These are phyloP conservation scores for Hysterium pulicare DNA, from an alignment of 2,329 filamentous ascomycete species.

Conservation along the genomic window DNA sequence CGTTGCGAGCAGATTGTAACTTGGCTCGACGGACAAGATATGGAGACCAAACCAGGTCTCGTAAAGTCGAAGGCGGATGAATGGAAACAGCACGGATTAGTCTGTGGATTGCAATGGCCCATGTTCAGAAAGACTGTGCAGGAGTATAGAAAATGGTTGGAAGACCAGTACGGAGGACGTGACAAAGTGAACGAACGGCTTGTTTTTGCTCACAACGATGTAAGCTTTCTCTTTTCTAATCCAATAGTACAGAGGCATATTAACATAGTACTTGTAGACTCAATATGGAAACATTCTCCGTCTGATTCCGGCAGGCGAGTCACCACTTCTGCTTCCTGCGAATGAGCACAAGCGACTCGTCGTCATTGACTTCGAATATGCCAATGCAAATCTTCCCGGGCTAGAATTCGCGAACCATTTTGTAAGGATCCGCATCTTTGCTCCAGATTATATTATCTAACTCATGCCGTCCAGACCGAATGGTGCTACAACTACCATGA, in stretches of 20 bases:
- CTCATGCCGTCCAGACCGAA: constrained; percentile 57
- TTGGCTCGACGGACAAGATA: constrained; percentile 61
- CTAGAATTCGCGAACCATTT: constrained; percentile 98
- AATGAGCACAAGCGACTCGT: constrained; percentile 95
- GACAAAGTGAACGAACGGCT: constrained; percentile 68
- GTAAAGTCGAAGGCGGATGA: constrained; percentile 44
- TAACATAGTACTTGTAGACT: constrained; percentile 56
- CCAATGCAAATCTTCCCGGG: constrained; percentile 80
- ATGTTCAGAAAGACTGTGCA: constrained; percentile 71
- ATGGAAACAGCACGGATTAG: constrained; percentile 69
- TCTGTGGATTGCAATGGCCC: constrained; percentile 82
- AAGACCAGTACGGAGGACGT: constrained; percentile 65
- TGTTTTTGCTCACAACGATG: constrained; percentile 97
- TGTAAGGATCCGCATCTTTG: constrained; percentile 42
- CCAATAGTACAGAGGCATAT: constrained; percentile 4
- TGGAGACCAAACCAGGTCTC: constrained; percentile 28
- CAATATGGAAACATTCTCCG: constrained; percentile 98
- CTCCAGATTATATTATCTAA: constrained; percentile 1
- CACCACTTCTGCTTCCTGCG: constrained; percentile 79
- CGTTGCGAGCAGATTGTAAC: constrained; percentile 60
- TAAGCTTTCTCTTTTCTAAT: constrained; percentile 45
- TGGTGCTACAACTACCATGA: constrained; percentile 99
- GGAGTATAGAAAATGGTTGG: constrained; percentile 73
- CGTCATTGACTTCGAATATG: constrained; percentile 98
- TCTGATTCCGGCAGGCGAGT: constrained; percentile 65